Evolutionary conservation across 345 rosid genomes (phyloP), one percentile per base, ranked within the genome.

Genomic region (Gossypium turneri): DNA sequence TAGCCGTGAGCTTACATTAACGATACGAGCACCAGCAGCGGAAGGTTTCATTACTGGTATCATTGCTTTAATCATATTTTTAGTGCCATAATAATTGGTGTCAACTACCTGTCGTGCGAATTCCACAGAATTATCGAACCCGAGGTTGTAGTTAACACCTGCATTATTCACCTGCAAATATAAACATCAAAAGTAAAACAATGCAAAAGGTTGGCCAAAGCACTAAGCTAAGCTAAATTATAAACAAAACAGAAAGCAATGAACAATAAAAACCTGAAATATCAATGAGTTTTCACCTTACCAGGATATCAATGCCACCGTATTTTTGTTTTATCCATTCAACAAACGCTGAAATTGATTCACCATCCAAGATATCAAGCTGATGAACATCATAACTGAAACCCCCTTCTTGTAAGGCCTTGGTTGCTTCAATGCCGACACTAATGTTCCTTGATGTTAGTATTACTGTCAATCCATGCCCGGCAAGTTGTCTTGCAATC

Each of bases 31-130:
- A 76, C 97, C 96, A 10, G 78, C 79, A 65, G 84, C 79, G 78
- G 94, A 88, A 55, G 80, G 83, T 81, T 88, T 90, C 93, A 95
- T 88, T 77, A 93, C 70, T 2, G 98, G 98, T 52, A 95, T 84
- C 93, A 95, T 84, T 57, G 98, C 94, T 65, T 87, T 88, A 56
- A 82, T 84, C 84, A 92, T 84, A 76, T 82, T 87, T 76, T 91
- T 95, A 34, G 93, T 93, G 25, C 98, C 99, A 79, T 87, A 86
- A 72, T 93, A 95, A 76, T 95, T 95, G n/a, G 96, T 91, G 16
- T 79, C 81, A 53, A 90, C 50, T 47, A 93, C 98, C 83, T 75
- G 86, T 68, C 78, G 73, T 2, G 99, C 88, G 75, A 70, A 72
- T 77, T 89, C 93, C 38, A 93, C 96, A 2, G 96, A 92, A 83